Evolutionary conservation across 73 alveolate species (phyloP).

Genomic region (Symbiodinium natans): DNA sequence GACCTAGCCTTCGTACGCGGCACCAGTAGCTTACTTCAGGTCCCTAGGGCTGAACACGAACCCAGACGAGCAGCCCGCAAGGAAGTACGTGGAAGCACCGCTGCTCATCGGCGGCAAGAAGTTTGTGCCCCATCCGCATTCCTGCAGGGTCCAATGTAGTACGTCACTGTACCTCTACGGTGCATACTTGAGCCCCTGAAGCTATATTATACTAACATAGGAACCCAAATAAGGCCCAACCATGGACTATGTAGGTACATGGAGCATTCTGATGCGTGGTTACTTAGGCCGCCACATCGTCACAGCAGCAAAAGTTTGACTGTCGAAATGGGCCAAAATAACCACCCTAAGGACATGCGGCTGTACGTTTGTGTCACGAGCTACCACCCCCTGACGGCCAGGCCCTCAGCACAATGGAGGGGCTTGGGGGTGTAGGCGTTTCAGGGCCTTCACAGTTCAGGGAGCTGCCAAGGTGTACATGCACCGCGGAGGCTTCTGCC

Average conservation of each 20-base stretch:
- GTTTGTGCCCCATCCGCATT: constrained; percentile 7
- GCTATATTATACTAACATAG: background rate
- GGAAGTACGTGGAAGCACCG: constrained; percentile 98
- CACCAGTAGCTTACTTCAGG: too few species aligned
- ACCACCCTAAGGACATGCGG: constrained; percentile 99
- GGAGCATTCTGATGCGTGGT: too few species aligned
- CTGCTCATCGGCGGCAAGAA: constrained; percentile 99
- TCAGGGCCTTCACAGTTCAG: background rate
- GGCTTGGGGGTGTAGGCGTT: background rate
- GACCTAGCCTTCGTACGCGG: too few species aligned
- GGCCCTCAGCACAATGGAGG: too few species aligned
- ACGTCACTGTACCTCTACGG: too few species aligned
- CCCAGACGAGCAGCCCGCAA: background rate
- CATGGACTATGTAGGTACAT: too few species aligned
- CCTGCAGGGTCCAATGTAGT: too few species aligned
- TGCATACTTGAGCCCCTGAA: too few species aligned
- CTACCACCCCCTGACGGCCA: constrained; percentile 99
- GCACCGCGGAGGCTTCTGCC: constrained; percentile 94
- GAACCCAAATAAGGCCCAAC: background rate
- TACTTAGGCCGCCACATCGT: too few species aligned
- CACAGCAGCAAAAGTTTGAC: too few species aligned
- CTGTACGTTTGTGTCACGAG: constrained; percentile 99
- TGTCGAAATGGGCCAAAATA: too few species aligned
- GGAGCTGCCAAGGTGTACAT: constrained; percentile 32
- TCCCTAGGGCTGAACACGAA: too few species aligned